phyloP scores from a whole-genome alignment of 768 basidiomycete genomes.

The Sarcodon aspratus region DNA sequence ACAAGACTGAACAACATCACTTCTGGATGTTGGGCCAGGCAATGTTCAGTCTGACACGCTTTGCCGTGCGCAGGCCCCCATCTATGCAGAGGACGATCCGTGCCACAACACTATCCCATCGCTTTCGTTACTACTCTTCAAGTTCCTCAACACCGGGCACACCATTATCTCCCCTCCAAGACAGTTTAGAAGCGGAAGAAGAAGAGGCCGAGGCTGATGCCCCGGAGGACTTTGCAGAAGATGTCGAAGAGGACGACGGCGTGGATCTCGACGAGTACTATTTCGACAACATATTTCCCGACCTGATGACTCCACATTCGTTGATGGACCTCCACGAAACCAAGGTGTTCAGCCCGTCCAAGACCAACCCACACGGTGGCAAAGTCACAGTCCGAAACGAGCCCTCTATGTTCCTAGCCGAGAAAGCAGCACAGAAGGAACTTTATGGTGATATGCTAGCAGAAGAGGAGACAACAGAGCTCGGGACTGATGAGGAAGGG shows the following conservation, averaged over 20 bases:
- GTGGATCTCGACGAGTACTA: neutral
- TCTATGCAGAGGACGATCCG: no score
- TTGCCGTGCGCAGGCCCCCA: no score
- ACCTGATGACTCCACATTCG: slow-evolving; percentile 53
- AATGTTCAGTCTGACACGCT: no score
- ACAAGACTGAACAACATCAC: no score
- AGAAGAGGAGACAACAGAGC: slow-evolving; percentile 17
- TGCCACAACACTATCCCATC: no score
- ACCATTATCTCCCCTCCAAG: no score
- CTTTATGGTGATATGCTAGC: slow-evolving; percentile 15
- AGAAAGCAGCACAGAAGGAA: slow-evolving; percentile 21
- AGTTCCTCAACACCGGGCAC: no score
- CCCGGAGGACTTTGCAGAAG: neutral
- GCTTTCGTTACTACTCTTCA: no score
- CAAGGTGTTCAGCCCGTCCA: slow-evolving; percentile 38
- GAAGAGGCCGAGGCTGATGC: neutral
- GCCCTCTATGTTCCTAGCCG: slow-evolving; percentile 46
- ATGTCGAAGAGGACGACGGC: neutral
- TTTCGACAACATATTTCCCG: slow-evolving; percentile 25
- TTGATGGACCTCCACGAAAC: slow-evolving; percentile 51
- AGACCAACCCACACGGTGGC: slow-evolving; percentile 43
- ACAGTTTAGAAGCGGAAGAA: no score
- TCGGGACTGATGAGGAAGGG: slow-evolving; percentile 8
- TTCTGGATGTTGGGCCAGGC: no score
- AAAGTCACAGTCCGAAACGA: slow-evolving; percentile 61